A percentile compares a stretch with the other conserved stretches of the same genome.
These are phyloP conservation scores for Oropetium thomaeum DNA, from an alignment of 176 grass and related monocot species.

Conservation along the genomic window DNA sequence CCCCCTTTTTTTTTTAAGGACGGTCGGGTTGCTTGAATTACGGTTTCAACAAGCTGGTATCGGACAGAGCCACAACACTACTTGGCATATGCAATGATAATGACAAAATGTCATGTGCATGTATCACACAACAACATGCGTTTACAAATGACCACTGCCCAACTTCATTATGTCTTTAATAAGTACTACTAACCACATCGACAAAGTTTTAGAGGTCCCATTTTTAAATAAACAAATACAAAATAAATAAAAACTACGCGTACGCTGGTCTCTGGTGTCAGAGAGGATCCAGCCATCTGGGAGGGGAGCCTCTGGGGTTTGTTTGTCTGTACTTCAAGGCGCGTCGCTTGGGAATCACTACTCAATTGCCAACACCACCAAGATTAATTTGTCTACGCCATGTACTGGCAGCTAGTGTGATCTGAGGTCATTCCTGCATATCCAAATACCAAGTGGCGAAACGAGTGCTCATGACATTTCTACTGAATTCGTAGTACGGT, in stretches of 20 bases:
- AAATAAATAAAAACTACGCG: background rate
- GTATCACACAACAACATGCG: background rate
- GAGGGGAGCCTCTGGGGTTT: background rate
- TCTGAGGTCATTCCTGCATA: background rate
- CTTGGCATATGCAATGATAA: background rate
- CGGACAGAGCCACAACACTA: background rate
- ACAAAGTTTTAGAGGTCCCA: background rate
- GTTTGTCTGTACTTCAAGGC: background rate
- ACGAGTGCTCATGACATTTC: background rate
- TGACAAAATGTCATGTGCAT: background rate
- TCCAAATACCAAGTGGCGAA: slow-evolving; percentile 4
- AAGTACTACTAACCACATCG: background rate
- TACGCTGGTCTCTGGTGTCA: too few relatives aligned
- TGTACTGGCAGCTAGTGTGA: slow-evolving; percentile 8
- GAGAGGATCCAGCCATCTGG: background rate
- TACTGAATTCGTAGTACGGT: background rate
- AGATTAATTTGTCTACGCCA: background rate
- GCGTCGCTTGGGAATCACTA: slow-evolving; percentile 20
- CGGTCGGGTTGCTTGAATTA: background rate
- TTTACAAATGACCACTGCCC: background rate
- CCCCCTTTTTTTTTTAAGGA: background rate
- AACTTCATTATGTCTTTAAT: background rate
- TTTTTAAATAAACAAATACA: background rate
- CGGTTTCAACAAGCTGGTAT: background rate
- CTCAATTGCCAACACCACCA: background rate